Percentiles rank a stretch among this genome's conserved stretches.
These are phyloP conservation scores for Moesziomyces antarcticus DNA, from an alignment of 1,284 basidiomycete genomes.

Conservation along the genomic window DNA sequence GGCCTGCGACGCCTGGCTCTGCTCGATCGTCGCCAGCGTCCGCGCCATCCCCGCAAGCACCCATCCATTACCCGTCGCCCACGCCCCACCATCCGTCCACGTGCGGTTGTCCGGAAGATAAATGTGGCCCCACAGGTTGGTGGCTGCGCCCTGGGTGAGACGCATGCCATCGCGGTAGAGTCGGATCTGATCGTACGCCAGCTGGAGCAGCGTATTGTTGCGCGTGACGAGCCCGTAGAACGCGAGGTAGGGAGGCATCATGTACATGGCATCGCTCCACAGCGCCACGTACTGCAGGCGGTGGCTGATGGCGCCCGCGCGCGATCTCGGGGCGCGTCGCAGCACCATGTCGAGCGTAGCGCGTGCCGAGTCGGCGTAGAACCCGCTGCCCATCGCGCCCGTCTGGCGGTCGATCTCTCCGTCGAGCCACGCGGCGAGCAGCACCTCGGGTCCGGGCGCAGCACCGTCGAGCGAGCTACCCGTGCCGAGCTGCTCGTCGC, in stretches of 20 bases:
- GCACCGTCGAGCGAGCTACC: constrained; percentile 64
- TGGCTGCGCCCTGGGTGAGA: constrained; percentile 73
- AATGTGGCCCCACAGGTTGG: constrained; percentile 62
- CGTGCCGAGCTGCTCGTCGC: constrained; percentile 49
- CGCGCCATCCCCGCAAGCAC: constrained; percentile 84
- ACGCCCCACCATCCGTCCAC: constrained; percentile 70
- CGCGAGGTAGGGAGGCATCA: constrained; percentile 92
- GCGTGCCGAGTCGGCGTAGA: constrained; percentile 76
- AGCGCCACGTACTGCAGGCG: constrained; percentile 38
- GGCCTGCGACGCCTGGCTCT: constrained; percentile 72
- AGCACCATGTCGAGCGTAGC: constrained; percentile 80
- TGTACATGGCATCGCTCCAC: constrained; percentile 74
- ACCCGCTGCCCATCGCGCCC: constrained; percentile 26
- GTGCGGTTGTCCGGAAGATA: constrained; percentile 28
- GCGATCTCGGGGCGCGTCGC: constrained; percentile 72
- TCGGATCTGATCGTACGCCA: constrained; percentile 81
- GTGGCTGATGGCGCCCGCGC: constrained; percentile 68
- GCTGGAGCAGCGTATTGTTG: constrained; percentile 77
- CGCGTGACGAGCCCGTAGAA: constrained; percentile 81
- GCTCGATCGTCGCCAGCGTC: constrained; percentile 79
- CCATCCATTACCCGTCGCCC: constrained; percentile 84
- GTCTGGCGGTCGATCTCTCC: constrained; percentile 54
- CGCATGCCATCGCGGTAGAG: constrained; percentile 76
- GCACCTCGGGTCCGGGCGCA: constrained; percentile 55
- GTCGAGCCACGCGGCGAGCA: constrained; percentile 55